Conservation (phyloP, 225 moss, liverwort and hornwort genomes). For the Polytrichum commune region DNA sequence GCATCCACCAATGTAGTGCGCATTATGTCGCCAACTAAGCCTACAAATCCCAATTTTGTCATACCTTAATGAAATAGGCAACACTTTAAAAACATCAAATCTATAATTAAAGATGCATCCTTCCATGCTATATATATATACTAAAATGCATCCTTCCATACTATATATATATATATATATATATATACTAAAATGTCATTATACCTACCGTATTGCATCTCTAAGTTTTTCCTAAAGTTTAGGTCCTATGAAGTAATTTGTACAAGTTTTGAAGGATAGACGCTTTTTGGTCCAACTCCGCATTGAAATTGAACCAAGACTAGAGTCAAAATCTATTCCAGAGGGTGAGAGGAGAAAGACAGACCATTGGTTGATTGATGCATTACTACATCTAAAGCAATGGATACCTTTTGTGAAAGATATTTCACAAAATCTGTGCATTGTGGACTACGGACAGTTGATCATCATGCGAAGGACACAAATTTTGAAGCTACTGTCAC, state of each 20-base stretch:
- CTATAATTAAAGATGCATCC: no score
- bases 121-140: no score
- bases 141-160: no score
- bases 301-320: conserved; percentile 38
- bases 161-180: no score
- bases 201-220: no score
- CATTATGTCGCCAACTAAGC: no score
- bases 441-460: conserved; percentile 61
- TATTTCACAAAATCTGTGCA: conserved; percentile 40
- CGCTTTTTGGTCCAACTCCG: conserved; percentile 29
- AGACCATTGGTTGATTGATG: conserved; percentile 57
- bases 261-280: conserved; percentile 21
- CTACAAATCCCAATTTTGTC: no score
- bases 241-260: neutral
- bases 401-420: conserved; percentile 39
- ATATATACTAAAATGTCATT: no score
- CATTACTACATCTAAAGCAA: conserved; percentile 24
- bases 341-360: conserved; percentile 28
- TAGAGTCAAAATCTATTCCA: conserved; percentile 42
- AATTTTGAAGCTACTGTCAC: conserved; percentile 46
- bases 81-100: no score
- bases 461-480: conserved; percentile 43
- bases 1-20: no score
- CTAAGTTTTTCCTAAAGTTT: no score
- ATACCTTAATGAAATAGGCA: no score